Evolutionary conservation across 208 protist genomes (phyloP), one percentile per base, ranked within the genome.

Genomic region (Trypanosoma theileri): DNA sequence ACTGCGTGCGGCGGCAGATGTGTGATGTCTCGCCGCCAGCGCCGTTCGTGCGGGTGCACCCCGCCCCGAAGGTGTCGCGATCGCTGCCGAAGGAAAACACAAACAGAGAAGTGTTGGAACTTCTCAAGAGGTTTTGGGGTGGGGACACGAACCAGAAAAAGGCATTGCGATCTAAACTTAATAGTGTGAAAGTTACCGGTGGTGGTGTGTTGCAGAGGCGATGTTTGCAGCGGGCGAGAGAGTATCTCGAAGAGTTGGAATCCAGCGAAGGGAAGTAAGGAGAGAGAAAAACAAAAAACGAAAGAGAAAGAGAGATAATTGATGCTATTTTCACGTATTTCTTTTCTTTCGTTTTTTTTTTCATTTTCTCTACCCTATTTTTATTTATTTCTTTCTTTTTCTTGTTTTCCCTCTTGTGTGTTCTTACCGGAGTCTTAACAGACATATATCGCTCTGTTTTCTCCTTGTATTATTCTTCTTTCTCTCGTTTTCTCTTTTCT

Each of bases 91-190:
- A 73, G 21, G 84, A 91, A 72, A 66, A 66, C 6, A 84, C 82
- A 1, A 75, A 77, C 55, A 80, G 78, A 44, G 74, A 89, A 1
- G 66, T 79, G 6, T 74, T 93, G 19, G 88, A 90, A 60, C 45
- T 79, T 3, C 83, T 93, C 8, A 80, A 79, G 41, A 56, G 56
- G 19, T 89, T 89, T 71, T 93, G 88, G 88, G 75, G 78, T 45
- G 56, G 64, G 16, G 70, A 71, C 22, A 51, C 48, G 12, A 60
- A 31, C 48, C 78, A 84, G 51, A 75, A 75, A 28, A 63, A 46
- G 17, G 52, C 42, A 6, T 59, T 85, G 16, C 77, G 83, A 21
- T 61, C 50, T 28, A 79, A 78, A 60, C n/a, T 73, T 54, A 26
- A 57, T 21, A 40, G 44, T 35, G 19, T 62, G 3, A 68, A 62